Evolutionary conservation across 805 yeast genomes (phyloP).

Genomic region (Saturnispora zaruensis): DNA sequence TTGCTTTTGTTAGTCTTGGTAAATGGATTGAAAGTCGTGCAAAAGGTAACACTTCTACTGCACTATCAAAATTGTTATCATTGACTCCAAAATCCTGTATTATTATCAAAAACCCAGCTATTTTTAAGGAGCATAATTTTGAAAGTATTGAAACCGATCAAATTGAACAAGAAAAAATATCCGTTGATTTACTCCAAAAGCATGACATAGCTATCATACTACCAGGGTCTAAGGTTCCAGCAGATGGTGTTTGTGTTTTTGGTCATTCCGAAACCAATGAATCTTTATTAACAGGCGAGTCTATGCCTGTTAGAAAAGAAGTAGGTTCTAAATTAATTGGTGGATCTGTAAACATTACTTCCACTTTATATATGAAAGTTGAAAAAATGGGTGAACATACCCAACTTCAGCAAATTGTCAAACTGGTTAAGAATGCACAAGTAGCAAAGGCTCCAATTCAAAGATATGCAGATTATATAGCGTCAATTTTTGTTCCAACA

Average conservation of each 20-base stretch:
- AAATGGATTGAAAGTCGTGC: slow-evolving; percentile 89
- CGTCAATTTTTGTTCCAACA: slow-evolving; percentile 76
- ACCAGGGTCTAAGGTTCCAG: slow-evolving; percentile 86
- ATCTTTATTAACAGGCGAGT: slow-evolving; percentile 86
- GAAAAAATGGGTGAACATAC: slow-evolving; percentile 73
- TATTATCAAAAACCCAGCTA: slow-evolving; percentile 40
- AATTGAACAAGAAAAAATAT: slow-evolving; percentile 40
- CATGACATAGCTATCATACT: slow-evolving; percentile 68
- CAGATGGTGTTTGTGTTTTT: slow-evolving; percentile 74
- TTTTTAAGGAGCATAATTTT: slow-evolving; percentile 5
- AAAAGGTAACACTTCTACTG: slow-evolving; percentile 86
- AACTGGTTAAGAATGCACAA: slow-evolving; percentile 84
- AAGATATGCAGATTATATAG: slow-evolving; percentile 74
- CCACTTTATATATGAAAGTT: slow-evolving; percentile 60
- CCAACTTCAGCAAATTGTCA: slow-evolving; percentile 78
- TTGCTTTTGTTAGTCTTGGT: slow-evolving; percentile 79
- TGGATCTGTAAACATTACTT: slow-evolving; percentile 82
- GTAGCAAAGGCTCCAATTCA: slow-evolving; percentile 85
- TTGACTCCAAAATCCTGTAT: slow-evolving; percentile 72
- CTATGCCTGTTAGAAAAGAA: slow-evolving; percentile 60
- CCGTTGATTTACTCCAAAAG: slow-evolving; percentile 68
- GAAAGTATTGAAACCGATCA: slow-evolving; percentile 12
- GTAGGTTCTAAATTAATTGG: slow-evolving; percentile 66
- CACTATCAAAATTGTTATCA: slow-evolving; percentile 71
- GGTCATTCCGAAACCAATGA: slow-evolving; percentile 87